A percentile compares a stretch with the other conserved stretches of the same genome.
phyloP scores from a whole-genome alignment of 2,329 filamentous ascomycete species.

The Colletotrichum sp. region DNA sequence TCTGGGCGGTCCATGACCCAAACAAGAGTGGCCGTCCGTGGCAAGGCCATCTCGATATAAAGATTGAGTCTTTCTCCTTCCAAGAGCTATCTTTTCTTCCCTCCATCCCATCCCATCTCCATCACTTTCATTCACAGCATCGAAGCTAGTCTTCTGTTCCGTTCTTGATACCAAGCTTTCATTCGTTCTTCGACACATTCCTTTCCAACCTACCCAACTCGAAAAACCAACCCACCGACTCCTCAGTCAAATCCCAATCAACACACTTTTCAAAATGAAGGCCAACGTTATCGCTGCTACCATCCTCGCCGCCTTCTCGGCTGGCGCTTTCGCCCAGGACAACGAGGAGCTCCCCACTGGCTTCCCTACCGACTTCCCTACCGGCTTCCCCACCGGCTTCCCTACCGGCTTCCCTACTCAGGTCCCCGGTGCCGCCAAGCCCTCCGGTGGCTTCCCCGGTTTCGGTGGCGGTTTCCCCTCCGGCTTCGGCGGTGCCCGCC shows the following conservation, averaged over 20 bases:
- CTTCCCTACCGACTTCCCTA: constrained; percentile 7
- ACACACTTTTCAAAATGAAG: constrained; percentile 6
- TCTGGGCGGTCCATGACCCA: not conserved
- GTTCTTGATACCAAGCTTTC: constrained; percentile 6
- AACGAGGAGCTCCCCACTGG: not conserved
- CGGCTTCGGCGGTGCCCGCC: not conserved
- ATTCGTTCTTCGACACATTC: constrained; percentile 1
- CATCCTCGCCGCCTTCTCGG: constrained; percentile 15
- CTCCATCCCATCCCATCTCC: not conserved
- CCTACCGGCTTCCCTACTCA: not conserved
- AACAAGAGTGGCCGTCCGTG: not conserved
- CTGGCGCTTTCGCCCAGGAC: constrained; percentile 6
- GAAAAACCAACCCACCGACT: not conserved
- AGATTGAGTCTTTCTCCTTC: not conserved
- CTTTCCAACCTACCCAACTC: not conserved
- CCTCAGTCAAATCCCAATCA: not conserved
- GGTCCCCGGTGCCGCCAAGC: constrained; percentile 8
- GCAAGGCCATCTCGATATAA: constrained; percentile 1
- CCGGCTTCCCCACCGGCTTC: constrained; percentile 1
- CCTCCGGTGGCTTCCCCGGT: constrained; percentile 7
- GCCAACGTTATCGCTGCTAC: constrained; percentile 14
- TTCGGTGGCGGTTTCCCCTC: not conserved
- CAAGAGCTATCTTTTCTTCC: not conserved
- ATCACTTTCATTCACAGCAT: constrained; percentile 16
- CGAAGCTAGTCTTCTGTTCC: constrained; percentile 21